Conservation (phyloP, 441 rosid genomes). For the Gossypium aridum region DNA sequence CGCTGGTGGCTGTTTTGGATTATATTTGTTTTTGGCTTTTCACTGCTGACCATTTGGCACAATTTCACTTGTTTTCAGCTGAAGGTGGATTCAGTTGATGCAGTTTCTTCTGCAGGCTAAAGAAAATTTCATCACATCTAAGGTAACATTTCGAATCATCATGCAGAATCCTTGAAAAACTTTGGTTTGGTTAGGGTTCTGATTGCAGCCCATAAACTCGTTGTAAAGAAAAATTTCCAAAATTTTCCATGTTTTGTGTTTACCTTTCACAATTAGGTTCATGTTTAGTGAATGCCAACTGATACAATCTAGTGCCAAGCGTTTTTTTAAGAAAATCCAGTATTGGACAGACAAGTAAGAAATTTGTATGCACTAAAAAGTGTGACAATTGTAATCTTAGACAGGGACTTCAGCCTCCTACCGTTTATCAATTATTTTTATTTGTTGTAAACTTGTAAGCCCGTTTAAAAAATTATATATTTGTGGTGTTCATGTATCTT, state of each 20-base stretch:
- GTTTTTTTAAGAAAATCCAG: neutral
- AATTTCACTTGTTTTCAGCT: constrained; percentile 34
- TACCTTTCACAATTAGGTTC: neutral
- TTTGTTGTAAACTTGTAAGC: too few relatives aligned
- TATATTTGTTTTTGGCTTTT: neutral
- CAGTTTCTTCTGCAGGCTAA: constrained; percentile 29
- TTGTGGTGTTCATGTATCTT: neutral
- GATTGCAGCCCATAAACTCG: neutral
- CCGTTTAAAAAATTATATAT: neutral
- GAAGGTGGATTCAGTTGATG: constrained; percentile 78
- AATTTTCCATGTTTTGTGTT: neutral
- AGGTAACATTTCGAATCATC: neutral
- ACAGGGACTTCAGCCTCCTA: neutral
- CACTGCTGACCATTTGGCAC: neutral
- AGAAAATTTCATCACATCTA: neutral
- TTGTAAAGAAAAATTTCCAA: neutral
- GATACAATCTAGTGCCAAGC: neutral
- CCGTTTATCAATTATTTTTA: too few relatives aligned
- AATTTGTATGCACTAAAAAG: neutral
- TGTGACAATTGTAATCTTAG: neutral
- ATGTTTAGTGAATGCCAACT: neutral
- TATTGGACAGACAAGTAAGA: neutral
- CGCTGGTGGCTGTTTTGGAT: neutral
- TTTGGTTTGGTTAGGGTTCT: neutral
- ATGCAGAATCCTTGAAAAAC: neutral